phyloP scores from a whole-genome alignment of 345 rosid genomes.

The Aethionema arabicum region DNA sequence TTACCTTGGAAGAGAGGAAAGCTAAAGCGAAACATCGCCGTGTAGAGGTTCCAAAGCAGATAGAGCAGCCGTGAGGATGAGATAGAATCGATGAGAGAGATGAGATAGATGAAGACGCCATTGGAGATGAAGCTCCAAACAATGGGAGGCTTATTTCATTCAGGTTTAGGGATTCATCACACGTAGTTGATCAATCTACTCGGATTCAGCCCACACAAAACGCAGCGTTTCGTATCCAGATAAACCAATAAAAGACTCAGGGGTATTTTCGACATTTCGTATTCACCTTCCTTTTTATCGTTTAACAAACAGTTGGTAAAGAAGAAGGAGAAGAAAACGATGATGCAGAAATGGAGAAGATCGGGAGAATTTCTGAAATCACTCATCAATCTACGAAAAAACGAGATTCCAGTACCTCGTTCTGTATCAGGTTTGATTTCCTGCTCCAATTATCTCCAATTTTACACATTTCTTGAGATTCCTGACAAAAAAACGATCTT shows the following conservation, averaged over 20 bases:
- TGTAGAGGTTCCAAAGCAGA: constrained; percentile 43
- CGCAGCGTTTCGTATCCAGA: constrained; percentile 35
- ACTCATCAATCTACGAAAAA: constrained; percentile 33
- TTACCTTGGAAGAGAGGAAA: constrained; percentile 39
- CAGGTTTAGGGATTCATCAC: constrained; percentile 34
- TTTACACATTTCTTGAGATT: background rate
- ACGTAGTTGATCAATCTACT: too few species aligned
- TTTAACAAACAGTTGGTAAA: constrained; percentile 12
- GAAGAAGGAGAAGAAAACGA: constrained; percentile 9
- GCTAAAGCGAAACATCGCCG: constrained; percentile 42
- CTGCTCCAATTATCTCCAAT: background rate
- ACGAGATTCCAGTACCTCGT: constrained; percentile 14
- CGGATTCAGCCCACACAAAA: constrained; percentile 17
- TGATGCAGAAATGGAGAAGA: constrained; percentile 55
- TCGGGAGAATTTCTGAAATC: constrained; percentile 36
- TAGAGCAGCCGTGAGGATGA: constrained; percentile 44
- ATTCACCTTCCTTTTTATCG: background rate
- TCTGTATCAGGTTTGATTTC: constrained; percentile 34
- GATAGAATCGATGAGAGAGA: constrained; percentile 54
- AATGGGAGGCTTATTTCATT: constrained; percentile 26
- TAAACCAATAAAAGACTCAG: background rate
- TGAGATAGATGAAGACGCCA: constrained; percentile 73
- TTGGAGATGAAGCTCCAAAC: constrained; percentile 30
- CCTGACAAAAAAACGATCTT: too few species aligned
- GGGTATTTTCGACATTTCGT: constrained; percentile 19